Base-by-base conservation (phyloP, 2,329 filamentous ascomycete genomes). In the Trichoderma sp. region DNA sequence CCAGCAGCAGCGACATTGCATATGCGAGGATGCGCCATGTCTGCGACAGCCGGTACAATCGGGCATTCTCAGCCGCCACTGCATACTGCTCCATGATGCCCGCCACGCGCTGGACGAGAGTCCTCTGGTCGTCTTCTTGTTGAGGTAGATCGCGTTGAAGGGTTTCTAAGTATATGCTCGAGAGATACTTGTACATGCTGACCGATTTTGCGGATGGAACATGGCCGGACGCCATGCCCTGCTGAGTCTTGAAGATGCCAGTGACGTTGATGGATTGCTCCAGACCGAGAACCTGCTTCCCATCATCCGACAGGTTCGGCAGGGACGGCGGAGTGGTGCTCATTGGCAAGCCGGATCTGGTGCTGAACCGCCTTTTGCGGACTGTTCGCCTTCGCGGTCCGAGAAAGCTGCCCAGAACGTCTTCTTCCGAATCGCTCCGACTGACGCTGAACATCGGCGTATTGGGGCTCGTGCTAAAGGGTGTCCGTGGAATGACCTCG, bases 391-490 rank as follows among this genome's bases (percentile, higher is more conserved):
- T 78, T 64, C 76, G 79, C 7, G 83, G 77, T 0, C 83, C 83
- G 2, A 89, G 74, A 70, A 89, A 89, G 66, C 80, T 87, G 3
- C 83, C 84, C 6, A 88, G 78, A 0, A 85, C 84, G 59, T 89
- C 87, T 68, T 89, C 87, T 70, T 89, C 87, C 0, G 87, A 89
- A 68, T 89, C 86, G 69, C 86, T 89, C 52, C 82, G 81, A 69
- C 84, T 88, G 61, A 84, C 79, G 69, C 82, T 85, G 24, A 87
- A 75, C 70, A 82, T 79, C 5, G 81, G 81, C 0, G 79, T 78
- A 17, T 77, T 80, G 1, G 83, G 80, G 59, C 79, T 85, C 0
- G 84, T 81, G 65, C 79, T 79, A 57, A 81, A 83, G 0, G 80
- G 78, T 1, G 79, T 75, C 15, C 78, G 75, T 3, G 78, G 76